Base-by-base conservation (phyloP, 176 grass and related monocot genomes). In the Oryza meridionalis region DNA sequence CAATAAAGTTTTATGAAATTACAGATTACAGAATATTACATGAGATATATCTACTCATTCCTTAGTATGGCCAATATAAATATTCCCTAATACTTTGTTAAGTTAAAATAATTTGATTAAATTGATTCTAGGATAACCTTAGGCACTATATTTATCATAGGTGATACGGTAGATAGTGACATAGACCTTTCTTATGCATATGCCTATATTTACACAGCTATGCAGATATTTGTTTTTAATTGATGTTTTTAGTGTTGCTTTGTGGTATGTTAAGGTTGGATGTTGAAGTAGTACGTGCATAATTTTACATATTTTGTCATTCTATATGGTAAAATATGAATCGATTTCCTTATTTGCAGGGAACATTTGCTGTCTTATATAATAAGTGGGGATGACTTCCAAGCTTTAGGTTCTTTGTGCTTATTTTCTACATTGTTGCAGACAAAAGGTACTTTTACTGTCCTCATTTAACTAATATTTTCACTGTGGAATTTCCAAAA, bases 361-460 rank as follows among this genome's bases (percentile, higher is more conserved):
- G 97, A 99, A 62, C 81, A 96, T 25, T 84, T 99, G 83, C 88
- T 99, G 32, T 94, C 84, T 40, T 99, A 94, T 87, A 82, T 99
- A 31, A 85, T 38, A 32, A 62, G 22, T 2, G 97, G 93, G 66
- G 78, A 99, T 83, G 86, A 90, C 63, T 88, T 83, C 55, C 76
- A 99, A 88, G 97, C 91, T 84, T 89, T 96, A 84, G 97, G 97
- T 86, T 99, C 97, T n/a, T 86, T 99, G 81, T 89, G 91, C 77
- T 90, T 99, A 65, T 86, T 99, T 13, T 88, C 97, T 65, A 99
- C 93, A 66, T 92, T 99, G 29, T 88, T 99, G 88, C 97, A 96
- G 83, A 99, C 97, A 33, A 99, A 99, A 92, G 97, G 97, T 99
- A 65, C 71, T 26, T 87, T 78, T 74, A 50, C 55, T 65, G 29